Evolutionary conservation across 768 basidiomycete genomes (phyloP).

Genomic region (Phaeolepiota aurea): DNA sequence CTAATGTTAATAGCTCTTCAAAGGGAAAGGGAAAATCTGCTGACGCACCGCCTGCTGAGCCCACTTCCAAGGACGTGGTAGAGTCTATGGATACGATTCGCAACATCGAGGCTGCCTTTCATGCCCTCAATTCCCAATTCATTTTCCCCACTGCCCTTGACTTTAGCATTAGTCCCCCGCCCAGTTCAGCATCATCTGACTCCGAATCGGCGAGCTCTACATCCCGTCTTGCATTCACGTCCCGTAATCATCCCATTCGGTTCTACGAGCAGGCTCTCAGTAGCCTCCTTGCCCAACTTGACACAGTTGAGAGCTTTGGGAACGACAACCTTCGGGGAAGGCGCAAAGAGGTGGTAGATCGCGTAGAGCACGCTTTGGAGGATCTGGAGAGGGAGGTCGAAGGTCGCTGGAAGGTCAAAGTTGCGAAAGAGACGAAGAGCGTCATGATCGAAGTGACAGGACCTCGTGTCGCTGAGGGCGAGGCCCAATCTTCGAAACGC

Average conservation of each 20-base stretch:
- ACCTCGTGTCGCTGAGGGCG: no score
- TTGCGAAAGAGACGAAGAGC: constrained; percentile 14
- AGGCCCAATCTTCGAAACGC: not conserved
- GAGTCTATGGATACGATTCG: constrained; percentile 29
- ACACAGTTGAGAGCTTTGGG: constrained; percentile 54
- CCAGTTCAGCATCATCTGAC: constrained; percentile 10
- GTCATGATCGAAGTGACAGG: not conserved
- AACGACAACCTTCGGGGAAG: constrained; percentile 39
- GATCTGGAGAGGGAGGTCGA: constrained; percentile 43
- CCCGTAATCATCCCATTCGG: constrained; percentile 51
- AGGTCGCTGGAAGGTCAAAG: constrained; percentile 23
- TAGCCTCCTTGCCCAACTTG: constrained; percentile 46
- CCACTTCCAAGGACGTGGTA: constrained; percentile 19
- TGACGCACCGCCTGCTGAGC: constrained; percentile 1
- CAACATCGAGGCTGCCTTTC: constrained; percentile 33
- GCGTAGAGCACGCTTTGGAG: constrained; percentile 50
- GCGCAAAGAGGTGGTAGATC: constrained; percentile 46
- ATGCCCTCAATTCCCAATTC: constrained; percentile 26
- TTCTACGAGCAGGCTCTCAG: constrained; percentile 56
- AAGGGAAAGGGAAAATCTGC: constrained; percentile 33
- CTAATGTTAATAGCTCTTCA: constrained; percentile 2
- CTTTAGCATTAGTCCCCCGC: constrained; percentile 28
- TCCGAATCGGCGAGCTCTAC: constrained; percentile 12
- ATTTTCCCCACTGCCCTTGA: constrained; percentile 30
- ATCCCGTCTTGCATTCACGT: constrained; percentile 45